Evolutionary conservation across 2,329 filamentous ascomycete species (phyloP), one percentile per base, ranked within the genome.

Genomic region (Ascomycota sp.): DNA sequence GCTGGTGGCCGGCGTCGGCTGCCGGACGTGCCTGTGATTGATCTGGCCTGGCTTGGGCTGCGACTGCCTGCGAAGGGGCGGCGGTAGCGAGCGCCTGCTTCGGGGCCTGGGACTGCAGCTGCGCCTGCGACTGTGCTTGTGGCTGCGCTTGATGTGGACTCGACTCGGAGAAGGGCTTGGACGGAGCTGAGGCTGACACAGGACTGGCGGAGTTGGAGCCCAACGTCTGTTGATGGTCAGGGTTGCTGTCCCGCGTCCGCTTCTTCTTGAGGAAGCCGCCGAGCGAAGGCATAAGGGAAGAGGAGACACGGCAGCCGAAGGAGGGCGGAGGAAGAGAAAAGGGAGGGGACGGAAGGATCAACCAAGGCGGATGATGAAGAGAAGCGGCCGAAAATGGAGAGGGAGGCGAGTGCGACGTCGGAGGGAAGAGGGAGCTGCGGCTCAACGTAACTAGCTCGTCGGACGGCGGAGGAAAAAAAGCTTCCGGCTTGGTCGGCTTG

Each of bases 211-310:
- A 65, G 53, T 76, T 76, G 43, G 65, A 64, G 48, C 72, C 64
- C 49, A 73, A 71, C 46, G 66, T 21, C 16, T 21, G 16, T 5
- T 21, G 16, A 21, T 21, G 67, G 53, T 80, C 73, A 53, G 70
- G 65, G 52, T 74, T 70, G 52, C 73, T 78, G 64, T 93, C 83
- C 72, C 83, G 91, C 61, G 83, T 92, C 71, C 83, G 76, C 70
- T 92, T 92, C 72, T 92, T 95, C 71, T 93, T 93, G 54, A 95
- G 72, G 54, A 93, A 83, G 58, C 82, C 79, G 64, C 81, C 82
- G 65, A 93, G 71, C 57, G 72, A 80, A 74, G 84, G 89, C 89
- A 98, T 95, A 51, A 49, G 32, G 32, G 8, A 13, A 12, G 26
- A 25, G 27, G 27, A 25, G 26, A 11, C 27, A 31, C 24, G 29